These are phyloP conservation scores for Dictyophora rubrovolvata DNA, from an alignment of 768 basidiomycete genomes.

Conservation along the genomic window DNA sequence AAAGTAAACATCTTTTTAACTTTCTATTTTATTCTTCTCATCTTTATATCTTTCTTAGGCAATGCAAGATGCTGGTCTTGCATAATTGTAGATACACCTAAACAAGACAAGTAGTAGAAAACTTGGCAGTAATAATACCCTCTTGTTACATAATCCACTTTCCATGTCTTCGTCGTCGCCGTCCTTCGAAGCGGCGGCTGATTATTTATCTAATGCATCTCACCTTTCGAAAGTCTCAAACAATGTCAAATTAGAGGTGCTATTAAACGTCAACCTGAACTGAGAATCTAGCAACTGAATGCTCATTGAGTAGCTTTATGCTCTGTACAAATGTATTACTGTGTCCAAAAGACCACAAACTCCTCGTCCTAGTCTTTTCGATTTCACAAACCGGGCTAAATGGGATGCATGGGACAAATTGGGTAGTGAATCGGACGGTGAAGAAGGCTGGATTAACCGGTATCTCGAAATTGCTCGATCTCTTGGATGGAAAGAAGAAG, in stretches of 20 bases:
- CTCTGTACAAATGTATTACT: slow-evolving; percentile 69
- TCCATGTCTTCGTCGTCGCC: slow-evolving; percentile 23
- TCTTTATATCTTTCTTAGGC: slow-evolving; percentile 35
- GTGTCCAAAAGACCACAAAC: slow-evolving; percentile 42
- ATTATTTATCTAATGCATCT: slow-evolving; percentile 49
- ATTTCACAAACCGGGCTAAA: slow-evolving; percentile 70
- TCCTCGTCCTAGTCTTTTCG: slow-evolving; percentile 64
- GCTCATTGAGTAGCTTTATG: slow-evolving; percentile 54
- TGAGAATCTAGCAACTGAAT: slow-evolving; percentile 17
- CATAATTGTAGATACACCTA: slow-evolving; percentile 23
- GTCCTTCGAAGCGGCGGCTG: slow-evolving; percentile 49
- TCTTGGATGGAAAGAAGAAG: slow-evolving; percentile 55
- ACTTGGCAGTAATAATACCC: slow-evolving; percentile 9
- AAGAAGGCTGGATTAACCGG: slow-evolving; percentile 20
- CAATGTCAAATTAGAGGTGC: slow-evolving; percentile 65
- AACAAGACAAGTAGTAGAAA: slow-evolving; percentile 10
- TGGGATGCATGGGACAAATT: slow-evolving; percentile 73
- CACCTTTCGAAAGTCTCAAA: slow-evolving; percentile 42
- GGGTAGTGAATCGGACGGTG: slow-evolving; percentile 41
- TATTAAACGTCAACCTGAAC: not conserved
- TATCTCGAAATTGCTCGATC: slow-evolving; percentile 60
- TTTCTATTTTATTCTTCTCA: not conserved
- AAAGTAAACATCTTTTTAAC: slow-evolving; percentile 42
- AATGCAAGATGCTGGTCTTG: slow-evolving; percentile 69
- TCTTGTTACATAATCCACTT: slow-evolving; percentile 30